Evolutionary conservation across 768 basidiomycete species (phyloP).

Genomic region (Thelephora ganbajun): DNA sequence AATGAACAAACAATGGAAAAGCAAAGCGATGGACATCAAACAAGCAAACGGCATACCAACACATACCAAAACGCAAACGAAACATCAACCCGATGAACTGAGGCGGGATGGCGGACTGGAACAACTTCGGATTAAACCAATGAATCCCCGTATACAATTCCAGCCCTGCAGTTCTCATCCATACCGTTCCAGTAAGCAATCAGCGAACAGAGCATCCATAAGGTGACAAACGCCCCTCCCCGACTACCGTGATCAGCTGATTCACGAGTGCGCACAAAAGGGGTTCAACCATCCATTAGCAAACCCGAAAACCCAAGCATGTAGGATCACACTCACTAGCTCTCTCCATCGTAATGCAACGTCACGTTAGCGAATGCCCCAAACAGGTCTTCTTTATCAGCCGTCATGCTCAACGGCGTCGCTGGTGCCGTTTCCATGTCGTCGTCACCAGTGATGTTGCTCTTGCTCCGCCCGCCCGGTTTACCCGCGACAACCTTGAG

Average conservation of each 20-base stretch:
- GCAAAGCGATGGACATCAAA: slow-evolving; percentile 5
- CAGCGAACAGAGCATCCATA: no score
- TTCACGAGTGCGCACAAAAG: neutral
- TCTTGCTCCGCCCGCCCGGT: slow-evolving; percentile 14
- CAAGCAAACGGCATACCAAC: slow-evolving; percentile 4
- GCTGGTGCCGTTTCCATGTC: slow-evolving; percentile 26
- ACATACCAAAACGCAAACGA: slow-evolving; percentile 1
- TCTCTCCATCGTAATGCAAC: slow-evolving; percentile 68
- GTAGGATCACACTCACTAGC: slow-evolving; percentile 3
- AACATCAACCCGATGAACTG: neutral
- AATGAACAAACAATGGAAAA: slow-evolving; percentile 9
- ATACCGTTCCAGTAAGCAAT: no score
- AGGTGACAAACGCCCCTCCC: no score
- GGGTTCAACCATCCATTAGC: neutral
- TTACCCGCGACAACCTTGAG: neutral
- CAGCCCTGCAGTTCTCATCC: no score
- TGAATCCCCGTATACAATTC: neutral
- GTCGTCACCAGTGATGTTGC: slow-evolving; percentile 22
- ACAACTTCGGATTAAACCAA: neutral
- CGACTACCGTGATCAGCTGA: slow-evolving; percentile 2
- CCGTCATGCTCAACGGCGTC: neutral
- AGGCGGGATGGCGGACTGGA: neutral
- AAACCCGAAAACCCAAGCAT: neutral
- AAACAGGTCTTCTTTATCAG: slow-evolving; percentile 52
- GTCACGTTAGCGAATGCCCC: slow-evolving; percentile 86